Base-by-base conservation (phyloP, 371 early-diverging fungal genomes). In the Mortierella sp. region DNA sequence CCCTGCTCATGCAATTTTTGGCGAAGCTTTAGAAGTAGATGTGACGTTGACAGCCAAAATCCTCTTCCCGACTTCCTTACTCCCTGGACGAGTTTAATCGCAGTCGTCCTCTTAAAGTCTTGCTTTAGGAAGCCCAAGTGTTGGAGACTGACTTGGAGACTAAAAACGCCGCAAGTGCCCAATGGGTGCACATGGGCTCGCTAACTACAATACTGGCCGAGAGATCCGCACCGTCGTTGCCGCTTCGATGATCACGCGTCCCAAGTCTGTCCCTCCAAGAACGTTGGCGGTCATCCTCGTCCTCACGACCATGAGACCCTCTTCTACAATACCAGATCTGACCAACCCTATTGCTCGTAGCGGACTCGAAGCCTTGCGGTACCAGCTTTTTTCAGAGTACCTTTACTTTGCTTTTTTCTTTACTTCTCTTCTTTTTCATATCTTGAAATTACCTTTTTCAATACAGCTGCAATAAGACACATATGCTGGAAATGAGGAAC, bases 301-400 rank as follows among this genome's bases (percentile, higher is more conserved):
- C 72, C 55, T 14, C 14, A 48, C 38, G 77, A 84, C 42, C 77
- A 73, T 0, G 65, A 47, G 48, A 73, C 80, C 44, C 26, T 79
- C 2, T 38, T 84, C 42, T 26, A 13, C 11, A 38, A 38, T 63
- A 5, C 80, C 84, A 0, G 80, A 84, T 21, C 68, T 84, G 44
- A 75, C 77, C 10, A 71, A 71, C 28, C 80, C 84, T 0, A 45
- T 80, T 10, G 80, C 80, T 14, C 42, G 72, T 5, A 75, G 77
- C 38, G 73, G 65, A 6, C 72, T 74, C 19, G 68, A 80, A 0
- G 21, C 65, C 38, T 38, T 38, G 21, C 65, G n/a, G n/a, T n/a
- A n/a, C n/a, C n/a, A n/a, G n/a, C n/a, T n/a, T n/a, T n/a, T n/a
- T n/a, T n/a, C n/a, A n/a, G n/a, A n/a, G n/a, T n/a, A n/a, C n/a